Percentiles rank a stretch among this genome's conserved stretches.
Conservation (phyloP, 345 rosid genomes). For the Citrus glauca region DNA sequence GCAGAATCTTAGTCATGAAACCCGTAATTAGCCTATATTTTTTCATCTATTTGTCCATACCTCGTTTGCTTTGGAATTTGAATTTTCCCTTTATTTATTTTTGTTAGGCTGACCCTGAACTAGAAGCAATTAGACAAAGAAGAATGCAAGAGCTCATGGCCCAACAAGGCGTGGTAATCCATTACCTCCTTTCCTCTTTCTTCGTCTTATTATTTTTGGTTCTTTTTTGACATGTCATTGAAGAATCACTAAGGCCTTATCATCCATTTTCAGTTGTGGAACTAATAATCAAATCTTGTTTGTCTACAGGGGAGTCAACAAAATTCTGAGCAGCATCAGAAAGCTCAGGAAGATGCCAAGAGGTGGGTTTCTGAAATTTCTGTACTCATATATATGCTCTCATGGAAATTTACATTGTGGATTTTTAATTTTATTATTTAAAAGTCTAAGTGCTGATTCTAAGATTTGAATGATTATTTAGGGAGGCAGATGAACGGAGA, state of each 20-base stretch:
- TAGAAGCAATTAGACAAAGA: slow-evolving; percentile 91
- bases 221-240: background rate
- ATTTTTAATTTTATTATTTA: background rate
- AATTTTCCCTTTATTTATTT: background rate
- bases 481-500: slow-evolving; percentile 95
- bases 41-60: background rate
- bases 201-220: background rate
- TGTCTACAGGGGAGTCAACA: slow-evolving; percentile 55
- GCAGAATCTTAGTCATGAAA: background rate
- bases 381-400: background rate
- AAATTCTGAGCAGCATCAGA: slow-evolving; percentile 59
- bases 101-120: slow-evolving; percentile 88
- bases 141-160: slow-evolving; percentile 99
- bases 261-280: background rate
- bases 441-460: background rate
- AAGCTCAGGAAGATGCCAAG: slow-evolving; percentile 82
- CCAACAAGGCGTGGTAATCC: slow-evolving; percentile 58
- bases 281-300: slow-evolving; percentile 6
- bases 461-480: slow-evolving; percentile 21
- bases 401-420: background rate
- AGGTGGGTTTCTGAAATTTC: slow-evolving; percentile 41
- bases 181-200: background rate
- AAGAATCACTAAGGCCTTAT: background rate
- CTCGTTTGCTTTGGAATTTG: background rate
- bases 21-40: background rate